A percentile compares a stretch with the other conserved stretches of the same genome.
phyloP scores from a whole-genome alignment of 2,329 filamentous ascomycete species.

The Fusarium bulbicola region DNA sequence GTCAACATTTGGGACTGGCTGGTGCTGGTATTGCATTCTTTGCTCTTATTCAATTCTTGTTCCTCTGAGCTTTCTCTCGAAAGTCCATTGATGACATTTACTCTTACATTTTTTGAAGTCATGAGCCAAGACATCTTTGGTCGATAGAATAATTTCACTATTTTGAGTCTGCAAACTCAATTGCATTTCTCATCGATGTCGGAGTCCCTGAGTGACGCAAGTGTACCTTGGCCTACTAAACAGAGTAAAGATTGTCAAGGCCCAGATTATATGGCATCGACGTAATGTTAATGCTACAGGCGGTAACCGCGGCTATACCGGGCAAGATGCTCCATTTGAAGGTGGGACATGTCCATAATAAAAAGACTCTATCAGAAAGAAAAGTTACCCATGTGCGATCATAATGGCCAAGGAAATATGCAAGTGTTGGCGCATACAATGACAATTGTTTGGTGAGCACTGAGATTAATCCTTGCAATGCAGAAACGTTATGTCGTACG shows the following conservation, averaged over 20 bases:
- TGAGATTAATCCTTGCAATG: background rate
- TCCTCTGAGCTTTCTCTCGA: background rate
- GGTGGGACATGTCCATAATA: slow-evolving; percentile 17
- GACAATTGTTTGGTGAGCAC: background rate
- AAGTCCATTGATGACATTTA: background rate
- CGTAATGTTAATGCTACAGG: background rate
- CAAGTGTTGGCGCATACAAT: background rate
- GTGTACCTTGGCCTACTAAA: background rate
- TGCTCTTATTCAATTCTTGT: background rate
- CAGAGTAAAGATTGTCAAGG: background rate
- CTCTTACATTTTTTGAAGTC: background rate
- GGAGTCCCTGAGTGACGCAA: background rate
- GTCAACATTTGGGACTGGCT: background rate
- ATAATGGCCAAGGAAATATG: background rate
- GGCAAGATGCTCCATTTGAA: background rate
- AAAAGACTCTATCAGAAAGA: background rate
- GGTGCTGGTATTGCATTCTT: background rate
- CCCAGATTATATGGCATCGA: background rate
- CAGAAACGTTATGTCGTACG: background rate
- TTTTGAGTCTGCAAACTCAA: background rate
- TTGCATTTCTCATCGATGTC: background rate
- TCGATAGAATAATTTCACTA: background rate
- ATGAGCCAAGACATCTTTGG: background rate
- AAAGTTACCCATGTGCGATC: background rate
- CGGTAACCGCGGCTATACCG: slow-evolving; percentile 8